Evolutionary conservation across 768 basidiomycete species (phyloP).

Genomic region (Holtermanniella nyarrowii): DNA sequence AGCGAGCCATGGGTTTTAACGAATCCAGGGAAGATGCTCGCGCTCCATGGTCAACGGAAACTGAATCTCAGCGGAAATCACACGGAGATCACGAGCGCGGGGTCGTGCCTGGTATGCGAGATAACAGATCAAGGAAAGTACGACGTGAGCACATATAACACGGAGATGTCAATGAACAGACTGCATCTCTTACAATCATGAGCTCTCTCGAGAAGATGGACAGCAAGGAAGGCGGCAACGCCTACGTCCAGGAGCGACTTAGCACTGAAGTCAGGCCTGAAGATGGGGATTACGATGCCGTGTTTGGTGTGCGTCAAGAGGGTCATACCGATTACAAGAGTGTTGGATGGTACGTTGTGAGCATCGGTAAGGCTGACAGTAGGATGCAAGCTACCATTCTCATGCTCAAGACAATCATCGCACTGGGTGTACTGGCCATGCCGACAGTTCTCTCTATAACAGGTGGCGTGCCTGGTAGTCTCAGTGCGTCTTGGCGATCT

Average conservation of each 20-base stretch:
- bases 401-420: conserved; percentile 32
- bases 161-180: background rate
- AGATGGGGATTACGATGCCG: conserved; percentile 18
- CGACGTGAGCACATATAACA: background rate
- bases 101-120: no score
- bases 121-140: no score
- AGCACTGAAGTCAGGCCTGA: background rate
- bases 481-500: conserved; percentile 11
- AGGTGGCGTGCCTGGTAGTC: conserved; percentile 25
- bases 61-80: no score
- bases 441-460: conserved; percentile 20
- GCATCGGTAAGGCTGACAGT: background rate
- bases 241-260: background rate
- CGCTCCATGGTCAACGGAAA: no score
- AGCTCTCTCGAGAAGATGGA: background rate
- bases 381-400: conserved; percentile 29
- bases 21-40: no score
- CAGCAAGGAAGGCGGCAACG: background rate
- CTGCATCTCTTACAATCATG: background rate
- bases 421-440: conserved; percentile 30
- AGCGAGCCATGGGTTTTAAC: no score
- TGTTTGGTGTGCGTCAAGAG: conserved; percentile 23
- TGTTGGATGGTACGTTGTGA: conserved; percentile 22
- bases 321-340: conserved; percentile 25
- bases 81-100: no score